A percentile compares a stretch with the other conserved stretches of the same genome.
Evolutionary conservation across 768 basidiomycete genomes (phyloP).

Genomic region (Tephrocybe sp.): DNA sequence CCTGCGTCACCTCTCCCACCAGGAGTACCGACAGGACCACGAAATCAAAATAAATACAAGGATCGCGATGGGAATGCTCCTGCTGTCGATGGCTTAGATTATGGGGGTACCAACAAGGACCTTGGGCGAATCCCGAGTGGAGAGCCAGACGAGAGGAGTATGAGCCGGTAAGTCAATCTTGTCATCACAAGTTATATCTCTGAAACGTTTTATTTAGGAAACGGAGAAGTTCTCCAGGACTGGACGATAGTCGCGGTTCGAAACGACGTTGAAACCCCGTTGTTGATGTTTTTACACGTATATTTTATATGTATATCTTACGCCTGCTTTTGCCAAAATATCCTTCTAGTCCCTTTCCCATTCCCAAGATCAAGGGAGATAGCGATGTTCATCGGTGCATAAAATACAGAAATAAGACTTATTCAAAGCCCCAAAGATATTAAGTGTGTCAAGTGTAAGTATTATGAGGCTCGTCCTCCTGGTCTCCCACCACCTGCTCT

Average conservation of each 20-base stretch:
- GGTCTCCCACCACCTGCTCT: constrained; percentile 24
- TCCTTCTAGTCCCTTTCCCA: background rate
- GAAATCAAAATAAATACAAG: constrained; percentile 90
- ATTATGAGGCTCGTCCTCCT: constrained; percentile 11
- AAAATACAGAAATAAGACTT: constrained; percentile 15
- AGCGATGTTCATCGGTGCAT: constrained; percentile 5
- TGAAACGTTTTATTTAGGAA: constrained; percentile 45
- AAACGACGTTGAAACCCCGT: constrained; percentile 59
- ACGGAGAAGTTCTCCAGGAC: constrained; percentile 69
- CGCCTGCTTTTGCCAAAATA: constrained; percentile 1
- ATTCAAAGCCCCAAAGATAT: constrained; percentile 2
- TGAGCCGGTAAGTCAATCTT: constrained; percentile 47
- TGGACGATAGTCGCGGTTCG: constrained; percentile 67
- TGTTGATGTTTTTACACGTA: constrained; percentile 7
- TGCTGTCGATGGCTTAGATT: constrained; percentile 87
- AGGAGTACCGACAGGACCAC: constrained; percentile 83
- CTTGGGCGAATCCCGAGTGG: constrained; percentile 58
- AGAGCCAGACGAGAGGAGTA: constrained; percentile 67
- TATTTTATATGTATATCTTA: background rate
- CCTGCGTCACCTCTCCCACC: constrained; percentile 86
- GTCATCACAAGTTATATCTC: background rate
- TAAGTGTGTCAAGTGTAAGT: constrained; percentile 6
- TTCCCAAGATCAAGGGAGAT: background rate
- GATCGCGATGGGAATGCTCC: constrained; percentile 84
- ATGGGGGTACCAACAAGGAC: constrained; percentile 60